Conservation (phyloP, 2,329 filamentous ascomycete genomes). For the Metarhizium album region DNA sequence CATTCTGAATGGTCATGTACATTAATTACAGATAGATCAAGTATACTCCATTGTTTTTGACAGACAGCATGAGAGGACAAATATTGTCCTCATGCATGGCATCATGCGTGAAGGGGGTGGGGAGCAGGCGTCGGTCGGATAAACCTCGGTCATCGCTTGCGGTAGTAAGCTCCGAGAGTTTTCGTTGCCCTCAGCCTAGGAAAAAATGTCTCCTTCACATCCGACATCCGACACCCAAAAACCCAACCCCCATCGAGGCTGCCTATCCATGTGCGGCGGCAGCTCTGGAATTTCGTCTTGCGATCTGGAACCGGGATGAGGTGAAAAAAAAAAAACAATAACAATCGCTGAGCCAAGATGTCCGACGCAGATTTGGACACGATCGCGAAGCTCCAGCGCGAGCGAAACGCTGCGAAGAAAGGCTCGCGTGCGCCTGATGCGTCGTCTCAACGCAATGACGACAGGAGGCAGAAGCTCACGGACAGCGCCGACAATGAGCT, state of each 20-base stretch:
- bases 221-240: conserved; percentile 13
- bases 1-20: no score
- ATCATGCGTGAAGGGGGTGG: neutral
- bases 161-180: conserved; percentile 13
- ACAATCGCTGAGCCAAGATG: conserved; percentile 37
- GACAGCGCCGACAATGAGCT: conserved; percentile 81
- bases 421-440: conserved; percentile 70
- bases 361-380: conserved; percentile 78
- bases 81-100: neutral
- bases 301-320: conserved; percentile 33
- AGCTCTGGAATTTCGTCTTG: conserved; percentile 22
- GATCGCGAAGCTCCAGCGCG: conserved; percentile 79
- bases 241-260: conserved; percentile 11
- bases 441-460: conserved; percentile 72
- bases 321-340: conserved; percentile 13
- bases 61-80: no score
- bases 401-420: conserved; percentile 84
- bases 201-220: conserved; percentile 1
- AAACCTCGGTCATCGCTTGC: conserved; percentile 18
- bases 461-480: conserved; percentile 83
- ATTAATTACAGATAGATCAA: neutral
- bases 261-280: conserved; percentile 26
- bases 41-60: neutral
- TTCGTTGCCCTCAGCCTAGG: conserved; percentile 16
- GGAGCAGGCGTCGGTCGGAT: conserved; percentile 15